phyloP scores from a whole-genome alignment of 2,329 filamentous ascomycete species.

The Curvularia spicifera region DNA sequence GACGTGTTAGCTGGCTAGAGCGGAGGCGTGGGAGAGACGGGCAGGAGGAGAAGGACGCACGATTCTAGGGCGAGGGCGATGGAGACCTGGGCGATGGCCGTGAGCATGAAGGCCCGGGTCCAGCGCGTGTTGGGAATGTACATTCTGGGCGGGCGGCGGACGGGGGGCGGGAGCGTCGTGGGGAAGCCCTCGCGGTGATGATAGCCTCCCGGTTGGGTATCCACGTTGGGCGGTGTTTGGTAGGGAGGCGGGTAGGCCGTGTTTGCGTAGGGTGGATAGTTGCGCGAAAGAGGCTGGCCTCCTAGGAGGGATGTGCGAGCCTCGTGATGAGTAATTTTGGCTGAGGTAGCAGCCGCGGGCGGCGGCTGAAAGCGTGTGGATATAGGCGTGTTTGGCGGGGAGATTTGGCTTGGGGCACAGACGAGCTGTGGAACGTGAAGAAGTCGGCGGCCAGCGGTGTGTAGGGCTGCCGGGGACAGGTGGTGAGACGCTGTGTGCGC shows the following conservation, averaged over 20 bases:
- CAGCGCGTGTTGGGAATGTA: slow-evolving; percentile 84
- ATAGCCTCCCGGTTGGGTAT: slow-evolving; percentile 58
- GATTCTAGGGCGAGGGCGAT: slow-evolving; percentile 84
- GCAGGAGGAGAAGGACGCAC: slow-evolving; percentile 60
- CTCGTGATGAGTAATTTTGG: slow-evolving; percentile 64
- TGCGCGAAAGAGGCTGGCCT: slow-evolving; percentile 60
- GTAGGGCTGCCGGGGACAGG: slow-evolving; percentile 34
- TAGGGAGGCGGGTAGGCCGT: slow-evolving; percentile 50
- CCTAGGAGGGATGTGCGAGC: slow-evolving; percentile 65
- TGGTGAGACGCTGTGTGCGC: slow-evolving; percentile 39
- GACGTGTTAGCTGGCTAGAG: slow-evolving; percentile 17
- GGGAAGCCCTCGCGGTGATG: slow-evolving; percentile 50
- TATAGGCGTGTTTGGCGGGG: slow-evolving; percentile 24
- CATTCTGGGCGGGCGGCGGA: slow-evolving; percentile 55
- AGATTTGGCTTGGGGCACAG: slow-evolving; percentile 17
- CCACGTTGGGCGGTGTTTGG: slow-evolving; percentile 49
- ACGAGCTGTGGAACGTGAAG: slow-evolving; percentile 20
- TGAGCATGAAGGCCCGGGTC: slow-evolving; percentile 84
- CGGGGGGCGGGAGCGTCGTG: slow-evolving; percentile 51
- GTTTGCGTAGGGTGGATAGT: slow-evolving; percentile 54
- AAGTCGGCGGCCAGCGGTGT: slow-evolving; percentile 20
- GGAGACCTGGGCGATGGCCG: slow-evolving; percentile 76
- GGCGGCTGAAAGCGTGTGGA: slow-evolving; percentile 41
- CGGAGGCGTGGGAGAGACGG: not conserved
- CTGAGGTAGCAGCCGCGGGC: slow-evolving; percentile 43